Conservation (phyloP, 805 yeast species). For the Kurtzmaniella cleridarum region DNA sequence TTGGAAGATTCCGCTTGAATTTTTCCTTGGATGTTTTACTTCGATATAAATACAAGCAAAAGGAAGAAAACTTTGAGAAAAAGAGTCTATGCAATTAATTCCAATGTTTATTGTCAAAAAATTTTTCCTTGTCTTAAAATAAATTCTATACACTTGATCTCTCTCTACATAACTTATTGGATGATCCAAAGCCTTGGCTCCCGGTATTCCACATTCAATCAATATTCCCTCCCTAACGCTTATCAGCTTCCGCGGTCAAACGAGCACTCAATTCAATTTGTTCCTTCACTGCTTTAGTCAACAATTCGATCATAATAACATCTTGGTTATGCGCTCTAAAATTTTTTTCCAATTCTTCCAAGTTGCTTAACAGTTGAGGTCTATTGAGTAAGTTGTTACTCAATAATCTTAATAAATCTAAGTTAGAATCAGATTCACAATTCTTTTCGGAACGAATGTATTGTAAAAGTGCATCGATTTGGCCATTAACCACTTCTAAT, state of each 20-base stretch:
- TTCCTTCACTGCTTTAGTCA: conserved; percentile 78
- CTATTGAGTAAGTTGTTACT: conserved; percentile 50
- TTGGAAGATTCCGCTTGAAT: no score
- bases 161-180: conserved; percentile 2
- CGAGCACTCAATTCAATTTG: conserved; percentile 77
- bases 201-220: no score
- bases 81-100: no score
- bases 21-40: no score
- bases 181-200: not conserved
- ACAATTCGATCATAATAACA: conserved; percentile 72
- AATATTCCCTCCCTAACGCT: not conserved
- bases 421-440: conserved; percentile 44
- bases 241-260: conserved; percentile 46
- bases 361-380: conserved; percentile 44
- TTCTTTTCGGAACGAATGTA: conserved; percentile 37
- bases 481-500: conserved; percentile 38
- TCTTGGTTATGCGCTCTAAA: conserved; percentile 75
- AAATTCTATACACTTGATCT: not conserved
- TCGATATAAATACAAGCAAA: no score
- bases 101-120: no score
- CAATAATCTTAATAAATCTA: conserved; percentile 62
- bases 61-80: no score
- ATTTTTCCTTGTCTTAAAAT: not conserved
- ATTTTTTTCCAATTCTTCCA: conserved; percentile 50
- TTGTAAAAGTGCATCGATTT: conserved; percentile 44